Conservation (phyloP, 495 filamentous ascomycete species). For the Oleoguttula mirabilis region DNA sequence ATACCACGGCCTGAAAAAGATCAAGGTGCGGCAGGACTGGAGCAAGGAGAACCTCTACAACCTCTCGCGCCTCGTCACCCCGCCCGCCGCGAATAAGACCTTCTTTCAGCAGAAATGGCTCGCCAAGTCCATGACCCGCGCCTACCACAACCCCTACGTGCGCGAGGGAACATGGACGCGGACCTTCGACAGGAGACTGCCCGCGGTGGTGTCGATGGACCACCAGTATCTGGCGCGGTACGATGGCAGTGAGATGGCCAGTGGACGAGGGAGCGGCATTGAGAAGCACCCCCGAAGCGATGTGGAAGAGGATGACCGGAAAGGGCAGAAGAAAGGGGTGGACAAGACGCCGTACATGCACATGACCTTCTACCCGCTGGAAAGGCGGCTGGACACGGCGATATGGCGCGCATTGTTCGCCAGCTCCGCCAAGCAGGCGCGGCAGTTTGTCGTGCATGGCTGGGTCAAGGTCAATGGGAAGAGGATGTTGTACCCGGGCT, state of each 20-base stretch:
- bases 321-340: conserved; percentile 6
- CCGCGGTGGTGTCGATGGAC: conserved; percentile 76
- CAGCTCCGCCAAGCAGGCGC: conserved; percentile 83
- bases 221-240: conserved; percentile 56
- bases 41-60: conserved; percentile 96
- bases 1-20: conserved; percentile 51
- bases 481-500: conserved; percentile 87
- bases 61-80: conserved; percentile 40
- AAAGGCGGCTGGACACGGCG: conserved; percentile 80
- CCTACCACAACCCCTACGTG: conserved; percentile 90
- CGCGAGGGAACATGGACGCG: conserved; percentile 80
- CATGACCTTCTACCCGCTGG: conserved; percentile 84
- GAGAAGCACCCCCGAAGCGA: conserved; percentile 15
- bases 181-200: conserved; percentile 71
- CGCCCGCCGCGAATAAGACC: conserved; percentile 36
- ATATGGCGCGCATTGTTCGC: conserved; percentile 89
- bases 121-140: conserved; percentile 68
- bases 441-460: conserved; percentile 88
- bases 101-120: conserved; percentile 98
- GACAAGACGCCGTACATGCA: conserved; percentile 67
- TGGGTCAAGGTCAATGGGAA: conserved; percentile 92
- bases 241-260: conserved; percentile 73
- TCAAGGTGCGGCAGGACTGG: conserved; percentile 89
- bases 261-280: conserved; percentile 20
- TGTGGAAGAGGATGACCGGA: conserved; percentile 4